Conservation (phyloP, 2,329 filamentous ascomycete genomes). For the Huntiella decipiens region DNA sequence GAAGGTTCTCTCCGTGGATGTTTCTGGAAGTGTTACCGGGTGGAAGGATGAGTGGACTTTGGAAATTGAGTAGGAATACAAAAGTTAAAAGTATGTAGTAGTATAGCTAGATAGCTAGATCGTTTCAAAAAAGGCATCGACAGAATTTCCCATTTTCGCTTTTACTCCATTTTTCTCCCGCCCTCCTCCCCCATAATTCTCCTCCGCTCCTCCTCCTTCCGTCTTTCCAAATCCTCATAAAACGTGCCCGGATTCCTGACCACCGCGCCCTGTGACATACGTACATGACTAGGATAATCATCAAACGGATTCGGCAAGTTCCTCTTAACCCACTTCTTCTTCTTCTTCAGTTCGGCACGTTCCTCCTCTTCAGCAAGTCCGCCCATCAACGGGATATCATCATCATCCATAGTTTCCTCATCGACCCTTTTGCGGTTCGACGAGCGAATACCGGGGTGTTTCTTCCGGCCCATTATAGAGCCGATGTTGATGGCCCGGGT, state of each 20-base stretch:
- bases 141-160: too few relatives aligned
- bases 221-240: conserved; percentile 4
- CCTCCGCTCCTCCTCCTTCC: conserved; percentile 2
- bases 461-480: conserved; percentile 26
- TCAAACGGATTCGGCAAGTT: conserved; percentile 9
- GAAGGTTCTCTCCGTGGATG: conserved; percentile 29
- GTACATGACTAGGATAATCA: conserved; percentile 9
- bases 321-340: conserved; percentile 1
- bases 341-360: conserved; percentile 10
- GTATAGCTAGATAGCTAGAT: too few relatives aligned
- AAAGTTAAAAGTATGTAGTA: too few relatives aligned
- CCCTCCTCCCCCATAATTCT: not conserved
- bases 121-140: too few relatives aligned
- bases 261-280: conserved; percentile 14
- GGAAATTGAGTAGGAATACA: not conserved
- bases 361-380: conserved; percentile 14
- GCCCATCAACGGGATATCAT: conserved; percentile 15
- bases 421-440: conserved; percentile 13
- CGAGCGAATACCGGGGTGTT: not conserved
- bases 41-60: conserved; percentile 34
- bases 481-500: conserved; percentile 30
- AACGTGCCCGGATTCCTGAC: conserved; percentile 3
- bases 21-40: conserved; percentile 33
- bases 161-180: not conserved
- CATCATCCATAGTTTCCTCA: conserved; percentile 1